Base-by-base conservation (phyloP, 495 filamentous ascomycete genomes). In the Penicillium angulare region DNA sequence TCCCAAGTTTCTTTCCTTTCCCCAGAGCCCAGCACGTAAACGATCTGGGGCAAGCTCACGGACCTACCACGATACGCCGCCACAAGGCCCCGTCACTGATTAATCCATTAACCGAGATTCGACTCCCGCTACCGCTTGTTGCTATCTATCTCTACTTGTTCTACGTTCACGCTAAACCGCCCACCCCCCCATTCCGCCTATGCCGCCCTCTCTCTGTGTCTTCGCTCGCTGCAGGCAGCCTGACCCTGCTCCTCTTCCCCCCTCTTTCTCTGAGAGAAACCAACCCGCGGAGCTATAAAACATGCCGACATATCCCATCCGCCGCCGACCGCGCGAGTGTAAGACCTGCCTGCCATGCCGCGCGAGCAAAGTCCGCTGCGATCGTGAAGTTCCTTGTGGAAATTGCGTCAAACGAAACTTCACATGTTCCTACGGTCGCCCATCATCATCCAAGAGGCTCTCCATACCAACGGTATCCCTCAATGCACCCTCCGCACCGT, bases 351-450 rank as follows among this genome's bases (percentile, higher is more conserved):
- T 74, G 39, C 66, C 72, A n/a, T 77, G 74, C 43, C 74, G 72
- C 43, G 67, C 71, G 36, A 72, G 74, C 56, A 77, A 78, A 60
- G 73, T 78, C 40, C 86, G 85, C 67, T 89, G 86, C 65, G 85
- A 87, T 67, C 86, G 86, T 67, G 81, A 86, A 52, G 76, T 82
- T 47, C 86, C 86, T 6, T 89, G 86, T 61, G 79, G 86, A 59
- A 87, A 86, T 63, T 89, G 86, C 60, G 77, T 86, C 63, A 87
- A 87, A 66, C 76, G 86, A 52, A 83, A 86, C 51, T 79, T 82
- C 66, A 72, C 81, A 52, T 89, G 86, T 59, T 81, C 83, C 33
- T 88, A 88, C 73, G 86, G 86, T 59, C 85, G 83, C 20, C 86
- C 86, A 58, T 71, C 86, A 58, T 71, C 79, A 8, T 55, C 60